Evolutionary conservation across 129 eudicot genomes (phyloP).

Genomic region (Helichrysum umbraculigerum): DNA sequence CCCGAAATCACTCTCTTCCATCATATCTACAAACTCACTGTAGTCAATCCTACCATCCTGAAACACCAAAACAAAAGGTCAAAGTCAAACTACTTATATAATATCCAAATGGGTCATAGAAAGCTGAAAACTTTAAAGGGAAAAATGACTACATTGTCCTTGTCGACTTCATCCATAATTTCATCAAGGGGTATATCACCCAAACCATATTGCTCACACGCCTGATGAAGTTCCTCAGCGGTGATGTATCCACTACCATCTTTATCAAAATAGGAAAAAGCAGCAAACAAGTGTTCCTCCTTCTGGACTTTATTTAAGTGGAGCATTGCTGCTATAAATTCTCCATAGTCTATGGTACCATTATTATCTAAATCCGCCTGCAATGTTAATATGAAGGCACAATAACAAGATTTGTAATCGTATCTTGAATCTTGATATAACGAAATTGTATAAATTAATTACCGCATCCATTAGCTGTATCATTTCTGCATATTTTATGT

Average conservation of each 20-base stretch:
- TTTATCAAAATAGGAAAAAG: conserved; percentile 81
- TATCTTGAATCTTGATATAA: conserved; percentile 5
- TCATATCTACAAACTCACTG: conserved; percentile 89
- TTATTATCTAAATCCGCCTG: conserved; percentile 88
- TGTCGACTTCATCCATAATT: conserved; percentile 71
- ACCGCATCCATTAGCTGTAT: conserved; percentile 71
- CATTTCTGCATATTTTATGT: conserved; percentile 67
- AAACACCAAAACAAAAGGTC: neutral
- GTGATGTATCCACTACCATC: conserved; percentile 95
- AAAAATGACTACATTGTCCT: conserved; percentile 60
- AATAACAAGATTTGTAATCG: neutral
- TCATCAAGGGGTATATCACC: conserved; percentile 68
- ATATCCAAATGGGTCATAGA: neutral
- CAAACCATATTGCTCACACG: conserved; percentile 74
- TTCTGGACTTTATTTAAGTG: conserved; percentile 71
- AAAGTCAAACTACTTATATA: neutral
- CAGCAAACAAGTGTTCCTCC: conserved; percentile 78
- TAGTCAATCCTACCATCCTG: conserved; percentile 91
- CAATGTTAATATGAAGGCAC: neutral
- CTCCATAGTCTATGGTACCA: conserved; percentile 87
- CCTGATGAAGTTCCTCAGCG: conserved; percentile 72
- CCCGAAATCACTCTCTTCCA: conserved; percentile 72
- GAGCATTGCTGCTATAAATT: conserved; percentile 88
- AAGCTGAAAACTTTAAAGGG: neutral
- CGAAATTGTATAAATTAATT: conserved; percentile 3